These are phyloP conservation scores for Vigna hirtella DNA, from an alignment of 306 rosid genomes.

Conservation along the genomic window DNA sequence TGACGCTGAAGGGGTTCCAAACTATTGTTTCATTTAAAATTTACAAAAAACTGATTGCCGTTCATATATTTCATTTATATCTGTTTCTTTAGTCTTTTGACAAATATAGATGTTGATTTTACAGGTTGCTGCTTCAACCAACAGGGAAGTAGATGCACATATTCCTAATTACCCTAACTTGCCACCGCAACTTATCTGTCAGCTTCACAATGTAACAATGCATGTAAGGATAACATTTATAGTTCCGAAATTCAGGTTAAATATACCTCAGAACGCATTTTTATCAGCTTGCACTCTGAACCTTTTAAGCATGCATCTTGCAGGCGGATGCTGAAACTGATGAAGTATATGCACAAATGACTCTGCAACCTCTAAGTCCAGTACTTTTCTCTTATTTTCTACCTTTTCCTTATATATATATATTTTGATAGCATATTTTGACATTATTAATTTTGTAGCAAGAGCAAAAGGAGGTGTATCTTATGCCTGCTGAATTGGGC, in stretches of 20 bases:
- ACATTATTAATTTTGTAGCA: conserved; percentile 54
- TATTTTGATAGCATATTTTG: conserved; percentile 34
- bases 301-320: conserved; percentile 39
- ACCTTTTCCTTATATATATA: neutral
- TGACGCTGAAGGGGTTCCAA: neutral
- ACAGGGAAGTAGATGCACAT: conserved; percentile 76
- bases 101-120: conserved; percentile 24
- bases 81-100: conserved; percentile 16
- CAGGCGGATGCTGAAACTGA: conserved; percentile 83
- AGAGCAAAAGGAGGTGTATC: conserved; percentile 78
- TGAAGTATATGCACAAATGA: conserved; percentile 86
- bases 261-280: conserved; percentile 25
- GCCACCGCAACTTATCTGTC: conserved; percentile 72
- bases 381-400: conserved; percentile 44
- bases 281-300: conserved; percentile 28
- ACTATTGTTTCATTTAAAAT: conserved; percentile 7
- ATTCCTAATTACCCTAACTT: conserved; percentile 77
- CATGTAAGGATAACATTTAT: conserved; percentile 57
- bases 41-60: neutral
- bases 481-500: conserved; percentile 77
- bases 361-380: conserved; percentile 75
- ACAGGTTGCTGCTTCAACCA: conserved; percentile 80
- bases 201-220: conserved; percentile 82
- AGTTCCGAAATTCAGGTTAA: conserved; percentile 13
- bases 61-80: conserved; percentile 28